Evolutionary conservation across 176 grass and related monocot genomes (phyloP).

Genomic region (Cenchrus americanus): DNA sequence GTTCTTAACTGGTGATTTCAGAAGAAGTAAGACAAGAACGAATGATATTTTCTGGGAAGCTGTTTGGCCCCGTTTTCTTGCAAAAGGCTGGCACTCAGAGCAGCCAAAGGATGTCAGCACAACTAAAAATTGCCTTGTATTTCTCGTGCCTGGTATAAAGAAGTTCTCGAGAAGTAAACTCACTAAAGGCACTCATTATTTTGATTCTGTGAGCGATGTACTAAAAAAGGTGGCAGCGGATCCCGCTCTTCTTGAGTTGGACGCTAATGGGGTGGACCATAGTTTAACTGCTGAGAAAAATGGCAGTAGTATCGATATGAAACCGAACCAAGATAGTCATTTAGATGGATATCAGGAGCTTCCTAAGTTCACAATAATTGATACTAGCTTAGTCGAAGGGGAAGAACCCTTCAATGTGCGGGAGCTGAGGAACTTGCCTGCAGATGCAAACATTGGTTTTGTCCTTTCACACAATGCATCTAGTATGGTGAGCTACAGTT

Average conservation of each 20-base stretch:
- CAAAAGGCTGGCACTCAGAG: constrained; percentile 95
- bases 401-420: constrained; percentile 65
- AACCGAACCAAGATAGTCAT: constrained; percentile 41
- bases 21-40: constrained; percentile 85
- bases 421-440: constrained; percentile 76
- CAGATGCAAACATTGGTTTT: constrained; percentile 55
- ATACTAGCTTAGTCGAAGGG: constrained; percentile 80
- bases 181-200: constrained; percentile 85
- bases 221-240: constrained; percentile 74
- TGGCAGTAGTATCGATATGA: constrained; percentile 36
- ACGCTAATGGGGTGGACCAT: constrained; percentile 45
- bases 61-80: constrained; percentile 93
- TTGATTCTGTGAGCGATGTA: constrained; percentile 89
- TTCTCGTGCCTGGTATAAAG: constrained; percentile 63
- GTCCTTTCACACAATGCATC: constrained; percentile 34
- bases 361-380: constrained; percentile 89
- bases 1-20: constrained; percentile 94
- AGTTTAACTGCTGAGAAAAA: constrained; percentile 41
- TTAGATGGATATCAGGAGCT: constrained; percentile 58
- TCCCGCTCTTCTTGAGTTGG: constrained; percentile 76
- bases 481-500: constrained; percentile 53
- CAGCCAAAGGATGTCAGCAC: constrained; percentile 74
- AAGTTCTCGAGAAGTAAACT: constrained; percentile 84
- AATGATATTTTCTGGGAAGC: constrained; percentile 99
- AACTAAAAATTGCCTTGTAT: constrained; percentile 77